Base-by-base conservation (phyloP, 441 rosid genomes). In the Arabidopsis hybrid region DNA sequence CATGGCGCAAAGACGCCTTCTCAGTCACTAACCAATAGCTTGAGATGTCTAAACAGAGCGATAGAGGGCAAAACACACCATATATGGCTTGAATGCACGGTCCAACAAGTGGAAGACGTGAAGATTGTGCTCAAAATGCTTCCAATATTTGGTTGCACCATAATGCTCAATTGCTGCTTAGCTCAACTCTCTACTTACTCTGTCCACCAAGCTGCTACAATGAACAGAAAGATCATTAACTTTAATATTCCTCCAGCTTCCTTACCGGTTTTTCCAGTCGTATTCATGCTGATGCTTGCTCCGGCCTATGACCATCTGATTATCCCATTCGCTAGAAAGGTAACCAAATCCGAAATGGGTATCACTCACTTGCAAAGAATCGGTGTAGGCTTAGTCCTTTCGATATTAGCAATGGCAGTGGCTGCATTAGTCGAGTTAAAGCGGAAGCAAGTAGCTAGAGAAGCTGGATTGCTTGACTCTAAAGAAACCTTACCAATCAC, bases 111-210 rank as follows among this genome's bases (percentile, higher is more conserved):
- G 1, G 96, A 94, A 72, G 95, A 91, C 43, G 96, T 88, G 42
- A 90, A 94, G 76, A 69, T 86, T 8, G 97, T 94, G 71, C 65
- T 90, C n/a, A 86, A 80, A 85, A 74, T 92, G 76, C 86, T 94
- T 61, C 97, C 99, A 1, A 84, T 94, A 67, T 91, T 94, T 63
- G 87, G 80, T 4, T 90, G 91, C 87, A 94, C 96, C 11, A 89
- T 94, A 64, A 83, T 91, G 81, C 93, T 94, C 55, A 91, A 86
- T 76, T 91, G 95, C 85, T 94, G 99, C 83, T 81, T 94, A 5
- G 97, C 97, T 73, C 98, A 93, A 43, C 97, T 91, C 55, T 84
- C 89, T 40, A 88, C 96, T n/a, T 91, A 85, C 73, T 93, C 98
- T 4, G 84, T 91, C 42, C 85, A 88, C 29, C 97, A 93, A 84